Base-by-base conservation (phyloP, 441 rosid species). In the Codiaeum variegatum region DNA sequence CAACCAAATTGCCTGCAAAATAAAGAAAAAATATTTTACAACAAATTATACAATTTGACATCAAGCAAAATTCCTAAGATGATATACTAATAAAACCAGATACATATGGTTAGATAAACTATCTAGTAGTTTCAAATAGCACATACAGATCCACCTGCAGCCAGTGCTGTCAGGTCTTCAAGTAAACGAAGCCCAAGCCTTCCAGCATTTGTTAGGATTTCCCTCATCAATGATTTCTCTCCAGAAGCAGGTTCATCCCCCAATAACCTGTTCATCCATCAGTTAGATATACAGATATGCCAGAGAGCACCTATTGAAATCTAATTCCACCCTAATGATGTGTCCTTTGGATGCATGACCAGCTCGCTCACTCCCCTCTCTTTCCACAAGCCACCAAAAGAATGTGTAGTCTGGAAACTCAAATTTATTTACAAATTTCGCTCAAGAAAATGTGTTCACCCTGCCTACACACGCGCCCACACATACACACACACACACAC, bases 91-190 rank as follows among this genome's bases (percentile, higher is more conserved):
- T 52, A 49, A 73, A 16, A 28, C 51, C 24, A 24, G 24, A 71
- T 64, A 34, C 28, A 77, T 42, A 40, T 19, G 58, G 71, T 58
- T 55, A 76, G 59, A 44, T n/a, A 79, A 46, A 62, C 16, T 62
- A 51, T 68, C 34, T 58, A 74, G 64, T 73, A 74, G 84, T 73
- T 81, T 78, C 84, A 86, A 85, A 81, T 83, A 84, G 80, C 87
- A 95, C 99, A 85, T 95, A 95, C 98, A 88, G 95, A 91, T 95
- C 98, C 99, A 93, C 99, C 97, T 89, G 97, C 99, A 90, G 98
- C 99, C 83, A 94, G 93, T 86, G 98, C 98, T 91, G 97, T 93
- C 92, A 93, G 92, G 94, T 95, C 98, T 89, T 95, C 99, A 76
- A 95, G 99, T 83, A 95, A 81, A 63, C 85, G 91, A 81, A 93